These are phyloP conservation scores for Zygoascus hellenicus DNA, from an alignment of 1,139 yeast species.

Conservation along the genomic window DNA sequence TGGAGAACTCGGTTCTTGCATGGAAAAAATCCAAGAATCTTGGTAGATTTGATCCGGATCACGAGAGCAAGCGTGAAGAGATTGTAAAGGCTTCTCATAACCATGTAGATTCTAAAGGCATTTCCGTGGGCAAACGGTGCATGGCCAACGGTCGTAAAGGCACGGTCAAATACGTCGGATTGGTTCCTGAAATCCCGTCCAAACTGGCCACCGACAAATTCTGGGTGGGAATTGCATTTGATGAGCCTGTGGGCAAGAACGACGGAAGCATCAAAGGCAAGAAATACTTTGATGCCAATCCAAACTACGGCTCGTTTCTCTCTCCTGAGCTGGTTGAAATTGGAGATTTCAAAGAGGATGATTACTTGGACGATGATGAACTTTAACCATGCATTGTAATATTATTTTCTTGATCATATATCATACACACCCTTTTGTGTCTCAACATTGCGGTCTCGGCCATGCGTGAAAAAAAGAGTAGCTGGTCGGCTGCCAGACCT, in stretches of 20 bases:
- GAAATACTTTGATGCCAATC: conserved; percentile 52
- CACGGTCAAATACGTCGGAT: conserved; percentile 59
- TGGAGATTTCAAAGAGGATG: conserved; percentile 35
- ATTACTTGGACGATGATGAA: conserved; percentile 23
- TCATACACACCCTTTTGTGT: no score
- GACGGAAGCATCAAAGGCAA: conserved; percentile 68
- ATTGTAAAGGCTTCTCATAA: conserved; percentile 22
- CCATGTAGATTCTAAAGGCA: conserved; percentile 34
- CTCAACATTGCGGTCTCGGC: conserved; percentile 34
- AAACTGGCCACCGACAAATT: conserved; percentile 27
- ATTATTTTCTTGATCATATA: neutral
- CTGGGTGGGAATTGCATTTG: conserved; percentile 80
- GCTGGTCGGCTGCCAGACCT: conserved; percentile 50
- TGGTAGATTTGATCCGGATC: conserved; percentile 67
- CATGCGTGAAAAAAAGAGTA: conserved; percentile 71
- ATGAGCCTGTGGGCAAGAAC: conserved; percentile 62
- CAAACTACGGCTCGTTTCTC: conserved; percentile 48
- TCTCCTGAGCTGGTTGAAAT: conserved; percentile 34
- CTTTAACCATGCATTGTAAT: conserved; percentile 4
- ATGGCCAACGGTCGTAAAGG: conserved; percentile 57
- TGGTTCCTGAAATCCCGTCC: conserved; percentile 49
- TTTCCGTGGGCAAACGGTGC: conserved; percentile 35
- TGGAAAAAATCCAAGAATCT: conserved; percentile 68
- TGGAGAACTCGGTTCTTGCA: conserved; percentile 57
- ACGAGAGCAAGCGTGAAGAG: conserved; percentile 27